Evolutionary conservation across 1,284 basidiomycete genomes (phyloP).

Genomic region (Calocybe gambosa): DNA sequence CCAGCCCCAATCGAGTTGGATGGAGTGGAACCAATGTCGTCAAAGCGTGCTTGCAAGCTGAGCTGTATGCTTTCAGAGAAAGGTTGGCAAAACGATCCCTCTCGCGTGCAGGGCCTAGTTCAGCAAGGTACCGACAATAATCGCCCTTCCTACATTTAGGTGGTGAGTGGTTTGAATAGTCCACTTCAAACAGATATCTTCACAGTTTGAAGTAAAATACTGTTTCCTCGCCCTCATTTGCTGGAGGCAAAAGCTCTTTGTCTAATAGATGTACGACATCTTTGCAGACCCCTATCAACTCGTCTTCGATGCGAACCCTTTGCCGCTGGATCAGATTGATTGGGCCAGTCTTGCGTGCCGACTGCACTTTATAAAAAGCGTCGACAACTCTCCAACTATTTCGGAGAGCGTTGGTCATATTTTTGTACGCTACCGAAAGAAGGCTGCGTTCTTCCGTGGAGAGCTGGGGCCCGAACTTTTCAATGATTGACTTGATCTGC

Average conservation of each 20-base stretch:
- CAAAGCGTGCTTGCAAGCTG: conserved; percentile 60
- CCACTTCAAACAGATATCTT: conserved; percentile 15
- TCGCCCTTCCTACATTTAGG: conserved; percentile 52
- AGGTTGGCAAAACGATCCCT: conserved; percentile 41
- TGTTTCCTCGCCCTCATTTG: conserved; percentile 52
- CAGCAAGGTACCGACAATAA: conserved; percentile 65
- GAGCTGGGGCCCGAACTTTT: conserved; percentile 41
- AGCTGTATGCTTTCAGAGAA: conserved; percentile 59
- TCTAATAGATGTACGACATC: conserved; percentile 54
- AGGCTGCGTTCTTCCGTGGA: conserved; percentile 63
- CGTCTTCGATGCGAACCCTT: conserved; percentile 48
- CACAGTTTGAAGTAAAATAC: conserved; percentile 70
- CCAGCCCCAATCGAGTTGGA: conserved; percentile 79
- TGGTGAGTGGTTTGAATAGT: neutral
- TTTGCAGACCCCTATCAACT: conserved; percentile 50
- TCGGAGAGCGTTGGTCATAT: conserved; percentile 54
- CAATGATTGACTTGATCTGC: conserved; percentile 51
- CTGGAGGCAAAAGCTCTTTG: conserved; percentile 46
- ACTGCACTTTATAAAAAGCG: conserved; percentile 46
- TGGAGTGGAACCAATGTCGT: conserved; percentile 53
- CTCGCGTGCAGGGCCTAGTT: conserved; percentile 49
- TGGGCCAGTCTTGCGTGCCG: conserved; percentile 27
- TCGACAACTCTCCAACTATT: conserved; percentile 60
- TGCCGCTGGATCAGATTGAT: conserved; percentile 44
- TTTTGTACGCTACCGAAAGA: conserved; percentile 67